A percentile compares a stretch with the other conserved stretches of the same genome.
Evolutionary conservation across 331 rosid genomes (phyloP).

Genomic region (Rhamnella rubrinervis): DNA sequence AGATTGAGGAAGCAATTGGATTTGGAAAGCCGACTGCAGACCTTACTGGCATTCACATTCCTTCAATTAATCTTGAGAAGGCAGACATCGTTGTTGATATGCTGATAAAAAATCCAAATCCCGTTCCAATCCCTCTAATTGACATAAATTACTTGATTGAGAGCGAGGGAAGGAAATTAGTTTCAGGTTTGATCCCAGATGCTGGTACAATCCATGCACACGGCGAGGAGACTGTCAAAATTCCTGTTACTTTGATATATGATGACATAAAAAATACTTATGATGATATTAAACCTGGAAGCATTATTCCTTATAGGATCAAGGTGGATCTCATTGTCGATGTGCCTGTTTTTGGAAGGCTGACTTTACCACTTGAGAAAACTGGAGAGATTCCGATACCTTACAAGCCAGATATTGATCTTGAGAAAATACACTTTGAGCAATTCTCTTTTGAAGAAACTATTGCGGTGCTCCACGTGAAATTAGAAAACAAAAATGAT

Average conservation of each 20-base stretch:
- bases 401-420: conserved; percentile 87
- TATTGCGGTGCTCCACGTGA: conserved; percentile 77
- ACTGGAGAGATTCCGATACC: conserved; percentile 95
- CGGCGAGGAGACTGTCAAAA: conserved; percentile 78
- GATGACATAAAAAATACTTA: conserved; percentile 82
- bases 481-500: conserved; percentile 91
- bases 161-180: conserved; percentile 84
- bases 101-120: conserved; percentile 86
- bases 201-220: conserved; percentile 87
- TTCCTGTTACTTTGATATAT: conserved; percentile 67
- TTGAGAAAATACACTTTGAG: conserved; percentile 75
- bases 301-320: conserved; percentile 71
- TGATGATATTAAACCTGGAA: conserved; percentile 71
- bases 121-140: conserved; percentile 86
- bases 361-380: conserved; percentile 85
- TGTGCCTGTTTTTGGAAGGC: conserved; percentile 81
- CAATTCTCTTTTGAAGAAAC: conserved; percentile 88
- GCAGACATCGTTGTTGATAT: conserved; percentile 81
- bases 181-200: conserved; percentile 92
- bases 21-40: conserved; percentile 95
- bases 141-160: conserved; percentile 84
- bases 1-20: conserved; percentile 78
- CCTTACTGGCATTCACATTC: conserved; percentile 64
- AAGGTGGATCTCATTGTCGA: conserved; percentile 85
- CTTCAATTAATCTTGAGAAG: conserved; percentile 59